Percentiles rank a stretch among this genome's conserved stretches.
Conservation (phyloP, 495 filamentous ascomycete species). For the Lophiostoma macrostomum region DNA sequence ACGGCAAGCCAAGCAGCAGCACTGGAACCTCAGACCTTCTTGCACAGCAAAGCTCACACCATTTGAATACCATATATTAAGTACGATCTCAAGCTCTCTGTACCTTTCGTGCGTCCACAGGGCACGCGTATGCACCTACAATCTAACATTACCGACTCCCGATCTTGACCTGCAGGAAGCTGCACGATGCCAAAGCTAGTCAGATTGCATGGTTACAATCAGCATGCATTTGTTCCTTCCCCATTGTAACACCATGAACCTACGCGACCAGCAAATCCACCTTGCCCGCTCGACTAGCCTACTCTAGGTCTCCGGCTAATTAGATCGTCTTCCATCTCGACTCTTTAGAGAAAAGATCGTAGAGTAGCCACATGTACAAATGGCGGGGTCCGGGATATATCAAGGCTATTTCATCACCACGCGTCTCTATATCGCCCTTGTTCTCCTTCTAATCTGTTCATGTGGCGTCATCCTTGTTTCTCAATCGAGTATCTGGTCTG, state of each 20-base stretch:
- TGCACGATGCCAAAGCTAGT: conserved; percentile 1
- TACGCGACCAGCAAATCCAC: not conserved
- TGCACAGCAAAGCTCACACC: not conserved
- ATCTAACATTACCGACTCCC: conserved; percentile 1
- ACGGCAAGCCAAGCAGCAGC: not conserved
- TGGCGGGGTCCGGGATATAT: conserved; percentile 18
- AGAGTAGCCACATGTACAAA: not conserved
- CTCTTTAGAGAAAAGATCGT: not conserved
- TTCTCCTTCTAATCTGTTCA: not conserved
- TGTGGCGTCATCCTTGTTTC: not conserved
- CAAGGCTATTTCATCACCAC: not conserved
- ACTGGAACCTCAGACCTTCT: conserved; percentile 14
- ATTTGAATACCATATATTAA: conserved; percentile 10
- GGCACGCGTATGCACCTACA: conserved; percentile 12
- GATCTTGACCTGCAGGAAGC: conserved; percentile 12
- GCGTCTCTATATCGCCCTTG: not conserved
- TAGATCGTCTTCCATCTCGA: conserved; percentile 13
- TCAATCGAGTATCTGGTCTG: no score
- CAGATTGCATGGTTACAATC: conserved; percentile 27
- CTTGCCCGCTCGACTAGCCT: no score
- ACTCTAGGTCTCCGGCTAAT: conserved; percentile 20
- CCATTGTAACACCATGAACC: conserved; percentile 15
- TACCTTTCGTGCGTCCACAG: not conserved
- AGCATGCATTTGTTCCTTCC: conserved; percentile 8
- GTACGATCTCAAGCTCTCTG: conserved; percentile 17